A percentile compares a stretch with the other conserved stretches of the same genome.
phyloP scores from a whole-genome alignment of 1,139 yeast species.

The Pichia sp. region DNA sequence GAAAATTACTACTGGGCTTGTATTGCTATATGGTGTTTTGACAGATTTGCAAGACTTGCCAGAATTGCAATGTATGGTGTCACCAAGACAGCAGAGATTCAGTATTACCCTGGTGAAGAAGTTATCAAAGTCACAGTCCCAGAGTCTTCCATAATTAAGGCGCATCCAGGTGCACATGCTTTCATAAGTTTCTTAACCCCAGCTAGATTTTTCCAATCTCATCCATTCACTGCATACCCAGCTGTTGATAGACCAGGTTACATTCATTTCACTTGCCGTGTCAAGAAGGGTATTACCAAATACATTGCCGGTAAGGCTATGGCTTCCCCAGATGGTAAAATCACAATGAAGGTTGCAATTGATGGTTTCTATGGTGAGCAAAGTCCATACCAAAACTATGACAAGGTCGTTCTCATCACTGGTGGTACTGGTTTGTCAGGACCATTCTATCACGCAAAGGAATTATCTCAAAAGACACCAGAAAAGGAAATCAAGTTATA shows the following conservation, averaged over 20 bases:
- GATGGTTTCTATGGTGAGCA: constrained; percentile 39
- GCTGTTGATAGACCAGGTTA: constrained; percentile 18
- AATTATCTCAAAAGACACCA: constrained; percentile 17
- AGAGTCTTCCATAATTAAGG: constrained; percentile 22
- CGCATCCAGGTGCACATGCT: constrained; percentile 50
- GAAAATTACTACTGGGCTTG: constrained; percentile 45
- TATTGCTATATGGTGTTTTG: constrained; percentile 57
- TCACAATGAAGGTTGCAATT: constrained; percentile 36
- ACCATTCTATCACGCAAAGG: constrained; percentile 30
- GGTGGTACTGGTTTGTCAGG: constrained; percentile 76
- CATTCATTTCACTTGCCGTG: constrained; percentile 32
- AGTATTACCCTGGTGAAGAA: constrained; percentile 32
- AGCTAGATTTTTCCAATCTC: constrained; percentile 34
- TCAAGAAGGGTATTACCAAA: constrained; percentile 30
- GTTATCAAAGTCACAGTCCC: constrained; percentile 35
- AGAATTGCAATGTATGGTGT: constrained; percentile 52
- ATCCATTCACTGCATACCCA: constrained; percentile 34
- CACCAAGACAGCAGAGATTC: constrained; percentile 40
- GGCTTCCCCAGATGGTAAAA: neutral
- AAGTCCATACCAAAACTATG: constrained; percentile 48
- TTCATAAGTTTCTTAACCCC: constrained; percentile 38
- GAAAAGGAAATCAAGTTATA: constrained; percentile 35
- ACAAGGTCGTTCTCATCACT: constrained; percentile 49
- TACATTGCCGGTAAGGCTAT: constrained; percentile 27
- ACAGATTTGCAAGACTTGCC: constrained; percentile 45